Percentiles rank a stretch among this genome's conserved stretches.
These are phyloP conservation scores for Podila minutissima DNA, from an alignment of 192 early-diverging fungal species.

Conservation along the genomic window DNA sequence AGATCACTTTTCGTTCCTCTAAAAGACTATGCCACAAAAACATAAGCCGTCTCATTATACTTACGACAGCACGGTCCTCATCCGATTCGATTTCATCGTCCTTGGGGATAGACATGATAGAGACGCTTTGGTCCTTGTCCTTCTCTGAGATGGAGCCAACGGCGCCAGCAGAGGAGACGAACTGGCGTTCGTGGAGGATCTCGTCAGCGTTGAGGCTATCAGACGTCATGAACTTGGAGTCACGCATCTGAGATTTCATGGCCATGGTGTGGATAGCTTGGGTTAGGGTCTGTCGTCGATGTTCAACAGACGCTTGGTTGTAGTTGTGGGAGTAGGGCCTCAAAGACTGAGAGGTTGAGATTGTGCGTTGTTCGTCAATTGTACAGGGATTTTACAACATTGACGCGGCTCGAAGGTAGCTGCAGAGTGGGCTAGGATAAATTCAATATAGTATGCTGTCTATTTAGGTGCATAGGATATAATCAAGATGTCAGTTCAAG, in stretches of 20 bases:
- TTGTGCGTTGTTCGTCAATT: neutral
- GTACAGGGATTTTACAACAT: neutral
- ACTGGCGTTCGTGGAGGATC: constrained; percentile 28
- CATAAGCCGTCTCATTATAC: neutral
- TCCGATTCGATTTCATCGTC: constrained; percentile 20
- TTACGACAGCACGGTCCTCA: constrained; percentile 45
- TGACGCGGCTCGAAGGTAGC: constrained; percentile 5
- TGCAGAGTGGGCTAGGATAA: neutral
- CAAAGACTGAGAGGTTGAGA: neutral
- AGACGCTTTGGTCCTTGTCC: neutral
- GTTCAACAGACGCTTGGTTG: neutral
- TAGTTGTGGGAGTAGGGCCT: neutral
- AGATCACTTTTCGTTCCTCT: neutral
- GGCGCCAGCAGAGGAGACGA: neutral
- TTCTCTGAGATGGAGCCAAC: constrained; percentile 6
- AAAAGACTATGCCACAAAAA: no score
- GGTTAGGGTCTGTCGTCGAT: constrained; percentile 7
- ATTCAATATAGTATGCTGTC: no score
- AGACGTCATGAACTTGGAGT: constrained; percentile 11
- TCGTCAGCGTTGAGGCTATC: constrained; percentile 18
- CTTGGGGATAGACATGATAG: neutral
- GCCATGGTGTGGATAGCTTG: constrained; percentile 18
- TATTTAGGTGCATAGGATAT: neutral
- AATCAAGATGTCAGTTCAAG: neutral
- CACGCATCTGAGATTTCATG: constrained; percentile 30